Percentiles rank a stretch among this genome's conserved stretches.
These are phyloP conservation scores for Zymoseptoria tritici DNA, from an alignment of 2,329 filamentous ascomycete genomes.

Conservation along the genomic window DNA sequence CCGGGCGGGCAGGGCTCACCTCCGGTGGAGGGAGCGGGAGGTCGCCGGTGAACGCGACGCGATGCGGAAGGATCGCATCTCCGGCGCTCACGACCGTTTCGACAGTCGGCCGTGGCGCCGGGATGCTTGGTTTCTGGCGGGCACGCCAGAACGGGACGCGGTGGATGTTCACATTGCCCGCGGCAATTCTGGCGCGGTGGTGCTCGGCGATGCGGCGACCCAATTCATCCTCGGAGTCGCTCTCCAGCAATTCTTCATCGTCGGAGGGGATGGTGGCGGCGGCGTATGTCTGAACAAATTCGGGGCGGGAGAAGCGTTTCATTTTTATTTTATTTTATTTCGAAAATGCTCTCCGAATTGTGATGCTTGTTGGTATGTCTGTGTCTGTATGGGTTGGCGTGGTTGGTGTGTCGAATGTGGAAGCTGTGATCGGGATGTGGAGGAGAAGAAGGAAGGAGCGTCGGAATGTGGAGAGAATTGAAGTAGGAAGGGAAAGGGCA, in stretches of 20 bases:
- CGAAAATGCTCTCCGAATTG: not conserved
- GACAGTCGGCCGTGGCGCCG: not conserved
- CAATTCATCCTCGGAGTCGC: constrained; percentile 34
- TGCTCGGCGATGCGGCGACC: constrained; percentile 39
- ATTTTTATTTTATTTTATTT: not conserved
- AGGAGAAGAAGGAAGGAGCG: not conserved
- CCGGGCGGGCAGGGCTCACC: not conserved
- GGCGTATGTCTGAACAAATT: not conserved
- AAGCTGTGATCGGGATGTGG: not conserved
- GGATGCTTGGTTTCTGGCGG: not conserved
- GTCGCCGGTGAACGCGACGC: not conserved
- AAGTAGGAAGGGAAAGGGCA: too few species aligned
- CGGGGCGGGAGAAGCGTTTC: not conserved
- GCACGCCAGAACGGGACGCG: not conserved
- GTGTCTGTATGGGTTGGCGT: not conserved
- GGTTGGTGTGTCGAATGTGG: not conserved
- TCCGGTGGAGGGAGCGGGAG: not conserved
- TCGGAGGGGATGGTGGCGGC: not conserved
- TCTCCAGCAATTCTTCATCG: not conserved
- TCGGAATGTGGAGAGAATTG: not conserved
- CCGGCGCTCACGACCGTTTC: not conserved
- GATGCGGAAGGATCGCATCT: not conserved
- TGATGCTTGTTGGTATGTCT: not conserved
- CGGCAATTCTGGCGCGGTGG: constrained; percentile 23
- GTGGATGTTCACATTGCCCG: not conserved